Conservation (phyloP, 2,329 filamentous ascomycete genomes). For the Alternaria rosae region DNA sequence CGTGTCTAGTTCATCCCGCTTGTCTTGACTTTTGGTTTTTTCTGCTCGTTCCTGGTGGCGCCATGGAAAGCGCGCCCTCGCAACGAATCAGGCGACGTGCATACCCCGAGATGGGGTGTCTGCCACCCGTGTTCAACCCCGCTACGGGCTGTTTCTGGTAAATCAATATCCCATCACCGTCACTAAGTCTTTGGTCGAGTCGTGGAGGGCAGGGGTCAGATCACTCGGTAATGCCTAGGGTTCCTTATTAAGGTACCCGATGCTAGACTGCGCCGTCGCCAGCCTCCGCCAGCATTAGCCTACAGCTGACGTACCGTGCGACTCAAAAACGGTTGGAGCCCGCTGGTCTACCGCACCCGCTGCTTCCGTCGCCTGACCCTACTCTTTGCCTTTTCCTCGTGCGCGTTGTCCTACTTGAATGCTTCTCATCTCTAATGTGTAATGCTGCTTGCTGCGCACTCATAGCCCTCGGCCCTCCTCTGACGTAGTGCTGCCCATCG, state of each 20-base stretch:
- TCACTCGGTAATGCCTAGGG: constrained; percentile 17
- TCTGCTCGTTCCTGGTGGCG: constrained; percentile 18
- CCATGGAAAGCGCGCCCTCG: not conserved
- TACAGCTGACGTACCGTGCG: constrained; percentile 33
- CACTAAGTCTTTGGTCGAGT: constrained; percentile 7
- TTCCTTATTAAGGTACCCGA: constrained; percentile 37
- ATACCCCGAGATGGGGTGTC: constrained; percentile 4
- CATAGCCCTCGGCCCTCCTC: constrained; percentile 28
- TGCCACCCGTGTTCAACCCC: constrained; percentile 6
- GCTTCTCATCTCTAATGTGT: constrained; percentile 30
- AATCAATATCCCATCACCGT: constrained; percentile 20
- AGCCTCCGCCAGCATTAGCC: constrained; percentile 26
- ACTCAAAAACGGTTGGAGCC: constrained; percentile 32
- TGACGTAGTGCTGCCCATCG: constrained; percentile 8
- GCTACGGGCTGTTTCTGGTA: constrained; percentile 8
- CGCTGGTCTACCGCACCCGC: constrained; percentile 29
- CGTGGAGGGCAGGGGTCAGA: constrained; percentile 17
- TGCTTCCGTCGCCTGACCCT: constrained; percentile 20
- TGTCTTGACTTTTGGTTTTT: constrained; percentile 7
- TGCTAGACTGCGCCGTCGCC: constrained; percentile 16
- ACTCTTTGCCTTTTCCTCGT: constrained; percentile 16
- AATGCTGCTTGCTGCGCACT: constrained; percentile 22
- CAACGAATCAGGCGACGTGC: constrained; percentile 14
- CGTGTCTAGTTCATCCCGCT: constrained; percentile 1
- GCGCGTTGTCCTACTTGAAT: constrained; percentile 17